phyloP scores from a whole-genome alignment of 2,329 filamentous ascomycete species.

The Epichloe glyceriae region DNA sequence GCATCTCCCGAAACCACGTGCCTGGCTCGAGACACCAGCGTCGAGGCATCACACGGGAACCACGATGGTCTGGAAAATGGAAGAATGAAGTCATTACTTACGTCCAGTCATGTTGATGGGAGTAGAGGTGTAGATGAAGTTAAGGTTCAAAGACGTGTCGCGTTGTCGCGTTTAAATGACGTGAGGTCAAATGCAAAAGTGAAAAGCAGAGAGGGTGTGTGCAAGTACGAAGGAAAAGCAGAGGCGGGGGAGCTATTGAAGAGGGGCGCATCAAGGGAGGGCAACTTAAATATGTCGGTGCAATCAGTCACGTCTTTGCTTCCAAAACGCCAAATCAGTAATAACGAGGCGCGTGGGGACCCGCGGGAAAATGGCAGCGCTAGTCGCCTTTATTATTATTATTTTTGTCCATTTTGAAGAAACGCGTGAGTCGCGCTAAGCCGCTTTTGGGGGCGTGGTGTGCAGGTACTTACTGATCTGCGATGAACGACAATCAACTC shows the following conservation, averaged over 20 bases:
- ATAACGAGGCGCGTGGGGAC: not conserved
- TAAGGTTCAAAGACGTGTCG: slow-evolving; percentile 3
- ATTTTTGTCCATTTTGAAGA: not conserved
- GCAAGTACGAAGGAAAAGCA: slow-evolving; percentile 5
- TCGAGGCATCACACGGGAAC: too few species aligned
- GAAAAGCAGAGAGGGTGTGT: slow-evolving; percentile 5
- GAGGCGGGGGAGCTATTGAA: slow-evolving; percentile 14
- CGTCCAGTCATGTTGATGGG: slow-evolving; percentile 57
- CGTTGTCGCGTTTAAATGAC: slow-evolving; percentile 11
- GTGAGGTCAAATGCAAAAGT: slow-evolving; percentile 5
- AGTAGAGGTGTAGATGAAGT: slow-evolving; percentile 9
- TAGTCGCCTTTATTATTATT: not conserved
- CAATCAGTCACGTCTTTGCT: slow-evolving; percentile 19
- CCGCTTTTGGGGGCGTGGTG: not conserved
- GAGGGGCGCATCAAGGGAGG: slow-evolving; percentile 15
- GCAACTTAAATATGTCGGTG: slow-evolving; percentile 24
- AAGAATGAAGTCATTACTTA: slow-evolving; percentile 33
- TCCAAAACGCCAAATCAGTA: slow-evolving; percentile 10
- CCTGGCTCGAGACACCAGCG: too few species aligned
- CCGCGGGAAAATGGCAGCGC: not conserved
- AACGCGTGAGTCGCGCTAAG: not conserved
- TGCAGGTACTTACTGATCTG: not conserved
- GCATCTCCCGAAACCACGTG: too few species aligned
- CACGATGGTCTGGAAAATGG: too few species aligned
- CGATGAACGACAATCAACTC: too few species aligned